Evolutionary conservation across 495 filamentous ascomycete species (phyloP).

Genomic region (Hypoxylon trugodes): DNA sequence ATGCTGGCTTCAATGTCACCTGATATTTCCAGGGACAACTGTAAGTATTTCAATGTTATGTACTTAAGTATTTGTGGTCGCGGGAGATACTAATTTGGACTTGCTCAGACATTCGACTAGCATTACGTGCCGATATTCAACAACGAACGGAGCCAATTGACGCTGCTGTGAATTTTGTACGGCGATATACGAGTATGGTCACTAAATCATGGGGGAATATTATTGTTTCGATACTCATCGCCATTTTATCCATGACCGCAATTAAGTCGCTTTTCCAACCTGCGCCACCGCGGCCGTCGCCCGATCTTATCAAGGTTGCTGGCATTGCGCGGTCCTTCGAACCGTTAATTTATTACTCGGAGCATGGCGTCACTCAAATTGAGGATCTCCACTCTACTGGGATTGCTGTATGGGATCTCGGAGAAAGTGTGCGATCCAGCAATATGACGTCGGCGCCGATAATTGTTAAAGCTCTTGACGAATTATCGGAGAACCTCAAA

Average conservation of each 20-base stretch:
- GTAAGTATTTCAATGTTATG: no score
- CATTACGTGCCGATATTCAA: conserved; percentile 83
- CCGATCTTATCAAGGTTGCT: conserved; percentile 89
- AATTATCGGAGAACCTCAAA: conserved; percentile 82
- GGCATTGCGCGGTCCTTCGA: conserved; percentile 88
- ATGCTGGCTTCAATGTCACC: conserved; percentile 42
- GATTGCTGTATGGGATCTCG: conserved; percentile 90
- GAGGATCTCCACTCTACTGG: conserved; percentile 86
- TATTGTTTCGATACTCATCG: conserved; percentile 60
- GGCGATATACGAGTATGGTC: conserved; percentile 61
- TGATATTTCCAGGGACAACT: conserved; percentile 44
- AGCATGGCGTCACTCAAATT: conserved; percentile 84
- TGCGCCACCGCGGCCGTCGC: conserved; percentile 70
- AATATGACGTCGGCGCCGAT: conserved; percentile 88
- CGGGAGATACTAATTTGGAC: conserved; percentile 32
- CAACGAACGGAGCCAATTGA: conserved; percentile 87
- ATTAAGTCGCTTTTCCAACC: conserved; percentile 74
- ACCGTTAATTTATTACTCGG: conserved; percentile 89
- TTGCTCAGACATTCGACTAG: conserved; percentile 88
- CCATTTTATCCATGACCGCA: conserved; percentile 65
- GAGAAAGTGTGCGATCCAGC: conserved; percentile 84
- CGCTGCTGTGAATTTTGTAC: conserved; percentile 70
- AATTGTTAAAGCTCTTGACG: conserved; percentile 85
- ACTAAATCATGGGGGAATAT: conserved; percentile 74
- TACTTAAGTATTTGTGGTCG: background rate